A percentile compares a stretch with the other conserved stretches of the same genome.
Evolutionary conservation across 768 basidiomycete genomes (phyloP).

Genomic region (Amanita pallidorosea): DNA sequence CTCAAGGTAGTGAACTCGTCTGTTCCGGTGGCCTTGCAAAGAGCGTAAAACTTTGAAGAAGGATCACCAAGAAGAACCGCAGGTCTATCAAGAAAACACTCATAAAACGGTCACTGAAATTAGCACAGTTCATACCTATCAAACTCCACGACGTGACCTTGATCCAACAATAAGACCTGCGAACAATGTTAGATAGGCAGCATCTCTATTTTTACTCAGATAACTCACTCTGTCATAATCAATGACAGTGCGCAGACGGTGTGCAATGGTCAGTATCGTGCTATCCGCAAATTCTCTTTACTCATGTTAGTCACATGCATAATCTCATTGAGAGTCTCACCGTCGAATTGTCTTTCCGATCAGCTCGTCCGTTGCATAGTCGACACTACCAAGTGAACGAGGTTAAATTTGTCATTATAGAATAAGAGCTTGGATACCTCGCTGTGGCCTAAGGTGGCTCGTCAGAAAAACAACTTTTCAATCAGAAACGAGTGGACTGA

Average conservation of each 20-base stretch:
- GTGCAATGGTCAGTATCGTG: conserved; percentile 81
- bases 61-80: conserved; percentile 41
- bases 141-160: conserved; percentile 72
- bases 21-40: conserved; percentile 69
- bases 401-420: conserved; percentile 2
- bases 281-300: conserved; percentile 67
- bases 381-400: conserved; percentile 35
- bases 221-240: conserved; percentile 23
- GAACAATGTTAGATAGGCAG: background rate
- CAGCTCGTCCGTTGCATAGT: conserved; percentile 83
- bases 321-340: conserved; percentile 30
- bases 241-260: conserved; percentile 69
- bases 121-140: conserved; percentile 30
- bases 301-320: background rate
- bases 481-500: conserved; percentile 32
- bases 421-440: conserved; percentile 24
- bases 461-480: background rate
- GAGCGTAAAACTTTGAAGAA: conserved; percentile 48
- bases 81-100: conserved; percentile 26
- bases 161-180: conserved; percentile 69
- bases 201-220: background rate
- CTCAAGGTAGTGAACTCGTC: conserved; percentile 60
- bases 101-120: background rate
- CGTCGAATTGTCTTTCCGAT: conserved; percentile 74
- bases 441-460: conserved; percentile 47